Evolutionary conservation across 495 filamentous ascomycete species (phyloP), one percentile per base, ranked within the genome.

Genomic region (Penicillium longicatenatum): DNA sequence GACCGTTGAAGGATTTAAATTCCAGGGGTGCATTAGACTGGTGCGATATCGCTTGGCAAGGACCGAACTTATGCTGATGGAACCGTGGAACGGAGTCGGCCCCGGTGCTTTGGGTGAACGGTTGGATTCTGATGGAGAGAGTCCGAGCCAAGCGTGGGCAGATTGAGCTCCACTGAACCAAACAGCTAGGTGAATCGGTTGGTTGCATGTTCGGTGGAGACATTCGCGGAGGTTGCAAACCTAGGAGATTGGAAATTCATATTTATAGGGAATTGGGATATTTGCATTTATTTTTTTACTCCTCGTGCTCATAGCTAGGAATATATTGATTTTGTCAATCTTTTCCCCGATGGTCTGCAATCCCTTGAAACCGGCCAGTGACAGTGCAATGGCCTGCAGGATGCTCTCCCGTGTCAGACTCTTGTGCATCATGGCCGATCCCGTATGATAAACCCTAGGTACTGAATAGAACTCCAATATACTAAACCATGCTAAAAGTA

Each of bases 341-440:
- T 20, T 20, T 43, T 24, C 22, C 8, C 21, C 21, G 19, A 22
- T 6, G 12, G 44, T 16, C 20, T 46, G 44, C 5, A 26, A 46
- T 46, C 44, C 16, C 24, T 30, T 48, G 14, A 17, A 52, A 45
- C 19, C 17, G 37, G 45, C 58, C 39, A 54, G 51, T 51, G 17
- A 59, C 22, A 22, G 48, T 58, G 58, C 33, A 58, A 50, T 47
- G 45, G 41, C 46, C 62, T 62, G 62, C 62, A 62, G 62, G 59
- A 44, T 24, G 46, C 49, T 53, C 49, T 53, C 35, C 62, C 10
- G 54, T 51, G 59, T 62, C 44, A 59, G 52, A 58, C 43, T 53
- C 55, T 59, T 61, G 58, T 58, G 55, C 48, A 57, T 21, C 41
- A 42, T 33, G 35, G 48, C 33, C 59, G 22, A 48, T 51, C 24